Evolutionary conservation across 2,329 filamentous ascomycete species (phyloP), one percentile per base, ranked within the genome.

Genomic region (Cyphellophora europaea): DNA sequence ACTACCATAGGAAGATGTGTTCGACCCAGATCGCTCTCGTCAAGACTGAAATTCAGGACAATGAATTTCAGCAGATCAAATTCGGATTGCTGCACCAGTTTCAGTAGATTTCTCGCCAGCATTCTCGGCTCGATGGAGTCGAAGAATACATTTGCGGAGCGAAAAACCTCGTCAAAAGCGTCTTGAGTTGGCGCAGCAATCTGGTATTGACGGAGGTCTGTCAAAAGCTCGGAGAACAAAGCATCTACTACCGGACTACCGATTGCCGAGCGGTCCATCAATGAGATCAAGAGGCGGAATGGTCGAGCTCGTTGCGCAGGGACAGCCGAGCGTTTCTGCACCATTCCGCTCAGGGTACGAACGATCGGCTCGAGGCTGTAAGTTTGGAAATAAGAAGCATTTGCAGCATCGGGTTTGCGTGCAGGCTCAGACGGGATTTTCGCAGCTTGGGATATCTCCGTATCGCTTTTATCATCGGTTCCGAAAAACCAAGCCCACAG

Each of bases 251-350:
- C 78, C 12, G 89, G 69, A 2, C 86, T 86, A 18, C 91, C 91
- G 45, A 98, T 89, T 56, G 98, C 91, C 88, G 87, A 96, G 39
- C 88, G 79, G 59, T 98, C 91, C 91, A 98, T 96, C 34, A 98
- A 67, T 11, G 93, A 95, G 2, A 96, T 71, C 51, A 87, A 93
- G 43, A 96, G 85, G 37, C 88, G 79, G 53, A 93, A 95, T 1
- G 91, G 89, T 25, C 79, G 78, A 13, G 87, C 85, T 54, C 79
- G 72, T 51, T 93, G 85, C 1, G 71, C 58, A 1, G 82, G 72
- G 36, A 66, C 66, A 4, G 51, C 55, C 28, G 65, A 64, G 27
- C 67, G 60, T 12, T 68, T 62, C 30, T 72, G 70, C 41, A 96
- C 80, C 77, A 93, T 82, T 30, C 74, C 72, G 11, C 93, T 64